Evolutionary conservation across 2,329 filamentous ascomycete genomes (phyloP).

Genomic region (Botrytis medusae): DNA sequence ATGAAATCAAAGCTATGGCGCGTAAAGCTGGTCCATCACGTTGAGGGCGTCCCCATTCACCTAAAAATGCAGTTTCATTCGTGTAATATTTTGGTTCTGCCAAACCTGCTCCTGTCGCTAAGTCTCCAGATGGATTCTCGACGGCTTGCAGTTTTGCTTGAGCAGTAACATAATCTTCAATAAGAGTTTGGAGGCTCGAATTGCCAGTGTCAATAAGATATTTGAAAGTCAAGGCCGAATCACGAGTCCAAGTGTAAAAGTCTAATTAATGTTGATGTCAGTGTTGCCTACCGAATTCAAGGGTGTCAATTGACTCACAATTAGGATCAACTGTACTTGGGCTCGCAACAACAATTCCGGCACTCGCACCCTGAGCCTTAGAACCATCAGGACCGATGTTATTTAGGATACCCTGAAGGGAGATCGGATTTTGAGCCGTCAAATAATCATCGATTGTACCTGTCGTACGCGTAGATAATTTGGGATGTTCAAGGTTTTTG

Average conservation of each 20-base stretch:
- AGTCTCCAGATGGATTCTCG: constrained; percentile 53
- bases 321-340: constrained; percentile 53
- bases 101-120: constrained; percentile 51
- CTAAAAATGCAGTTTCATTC: constrained; percentile 62
- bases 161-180: constrained; percentile 66
- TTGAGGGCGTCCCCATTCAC: constrained; percentile 63
- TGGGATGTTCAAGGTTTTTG: not conserved
- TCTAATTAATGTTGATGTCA: constrained; percentile 49
- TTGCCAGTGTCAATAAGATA: constrained; percentile 65
- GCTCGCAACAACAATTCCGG: constrained; percentile 55
- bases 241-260: constrained; percentile 75
- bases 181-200: constrained; percentile 46
- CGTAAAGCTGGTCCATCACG: constrained; percentile 77
- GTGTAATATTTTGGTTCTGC: constrained; percentile 74
- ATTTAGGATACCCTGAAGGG: constrained; percentile 52
- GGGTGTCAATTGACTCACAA: constrained; percentile 45
- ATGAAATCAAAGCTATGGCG: constrained; percentile 69
- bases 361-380: constrained; percentile 47
- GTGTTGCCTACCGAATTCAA: not conserved
- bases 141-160: constrained; percentile 59
- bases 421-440: constrained; percentile 43
- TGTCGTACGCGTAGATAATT: not conserved
- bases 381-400: constrained; percentile 57
- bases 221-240: constrained; percentile 71
- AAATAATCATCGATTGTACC: constrained; percentile 11